Evolutionary conservation across 2,329 filamentous ascomycete genomes (phyloP).

Genomic region (Epichloe uncinata): DNA sequence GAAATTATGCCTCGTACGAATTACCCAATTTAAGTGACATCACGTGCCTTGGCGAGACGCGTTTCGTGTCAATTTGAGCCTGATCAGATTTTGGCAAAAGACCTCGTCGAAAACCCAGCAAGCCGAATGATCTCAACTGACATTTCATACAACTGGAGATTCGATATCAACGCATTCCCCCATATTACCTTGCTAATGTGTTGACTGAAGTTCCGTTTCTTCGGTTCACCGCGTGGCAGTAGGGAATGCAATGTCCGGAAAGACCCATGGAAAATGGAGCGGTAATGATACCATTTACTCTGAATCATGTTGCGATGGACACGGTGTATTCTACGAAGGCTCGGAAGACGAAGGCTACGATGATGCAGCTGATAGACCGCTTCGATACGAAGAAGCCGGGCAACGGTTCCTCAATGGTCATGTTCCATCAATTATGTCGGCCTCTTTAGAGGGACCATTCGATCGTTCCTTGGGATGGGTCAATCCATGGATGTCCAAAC

Average conservation of each 20-base stretch:
- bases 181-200: not conserved
- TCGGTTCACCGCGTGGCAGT: not conserved
- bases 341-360: slow-evolving; percentile 44
- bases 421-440: slow-evolving; percentile 44
- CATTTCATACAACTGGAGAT: not conserved
- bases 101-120: not conserved
- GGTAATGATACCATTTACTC: slow-evolving; percentile 30
- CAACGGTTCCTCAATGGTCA: slow-evolving; percentile 43
- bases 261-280: slow-evolving; percentile 9
- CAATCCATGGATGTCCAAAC: slow-evolving; percentile 19
- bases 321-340: slow-evolving; percentile 40
- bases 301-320: slow-evolving; percentile 25
- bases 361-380: slow-evolving; percentile 29
- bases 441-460: slow-evolving; percentile 50
- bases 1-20: not conserved
- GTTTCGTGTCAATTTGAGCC: slow-evolving; percentile 8
- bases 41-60: slow-evolving; percentile 24
- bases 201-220: not conserved
- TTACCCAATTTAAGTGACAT: slow-evolving; percentile 19
- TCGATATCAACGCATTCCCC: not conserved
- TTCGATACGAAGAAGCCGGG: slow-evolving; percentile 46
- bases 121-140: not conserved
- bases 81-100: not conserved
- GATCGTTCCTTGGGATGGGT: slow-evolving; percentile 20
- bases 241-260: not conserved